Base-by-base conservation (phyloP, 306 rosid species). In the Trifolium subterraneum region DNA sequence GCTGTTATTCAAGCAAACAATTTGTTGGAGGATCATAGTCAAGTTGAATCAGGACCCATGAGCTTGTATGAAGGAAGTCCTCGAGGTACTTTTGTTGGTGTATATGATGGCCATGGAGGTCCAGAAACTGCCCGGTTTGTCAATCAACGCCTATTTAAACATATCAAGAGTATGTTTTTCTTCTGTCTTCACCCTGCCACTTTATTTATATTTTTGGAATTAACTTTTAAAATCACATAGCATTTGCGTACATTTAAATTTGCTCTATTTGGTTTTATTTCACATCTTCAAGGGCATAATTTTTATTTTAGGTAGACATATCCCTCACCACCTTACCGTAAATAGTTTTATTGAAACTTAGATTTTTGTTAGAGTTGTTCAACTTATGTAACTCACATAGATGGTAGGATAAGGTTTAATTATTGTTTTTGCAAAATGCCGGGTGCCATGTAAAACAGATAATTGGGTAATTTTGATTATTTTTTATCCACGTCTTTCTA, bases 61-160 rank as follows among this genome's bases (percentile, higher is more conserved):
- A 84, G 93, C 75, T 88, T 80, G 1, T 11, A 20, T 6, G 89
- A 84, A 27, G 81, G 84, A 1, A 91, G 86, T 72, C 86, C 90
- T 68, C 78, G 44, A 35, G 99, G 92, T 55, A 95, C 99, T 71
- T 92, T 90, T 77, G 96, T 92, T 51, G 99, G 99, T 55, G 70
- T 95, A 31, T 92, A 95, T 68, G 99, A 95, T 75, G 99, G 99
- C 2, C 99, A 95, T 74, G 99, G 97, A 54, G 99, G 98, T 77
- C 96, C 99, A 19, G 99, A 92, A 75, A 81, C 96, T 74, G 70
- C 99, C 14, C 90, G 90, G 33, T 95, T 95, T 67, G 77, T 95
- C 25, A 90, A 88, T 60, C 90, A 87, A 6, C 87, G 27, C 45
- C 83, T 95, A 16, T 95, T 87, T 77, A 84, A 82, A 19, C 80